phyloP scores from a whole-genome alignment of 2,329 filamentous ascomycete genomes.

The Fusarium sp. region DNA sequence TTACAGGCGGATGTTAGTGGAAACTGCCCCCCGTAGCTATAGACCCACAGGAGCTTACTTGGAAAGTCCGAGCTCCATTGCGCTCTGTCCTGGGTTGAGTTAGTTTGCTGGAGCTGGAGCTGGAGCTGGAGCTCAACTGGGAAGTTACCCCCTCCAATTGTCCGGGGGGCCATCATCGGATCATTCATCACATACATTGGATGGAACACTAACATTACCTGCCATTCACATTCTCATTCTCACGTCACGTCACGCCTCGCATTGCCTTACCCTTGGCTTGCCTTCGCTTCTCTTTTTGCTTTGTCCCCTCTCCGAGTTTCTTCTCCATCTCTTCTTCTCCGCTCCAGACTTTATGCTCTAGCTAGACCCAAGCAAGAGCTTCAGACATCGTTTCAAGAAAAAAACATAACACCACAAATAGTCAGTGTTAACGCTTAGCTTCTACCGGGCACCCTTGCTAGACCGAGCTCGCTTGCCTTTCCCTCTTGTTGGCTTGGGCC shows the following conservation, averaged over 20 bases:
- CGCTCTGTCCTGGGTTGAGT: conserved; percentile 7
- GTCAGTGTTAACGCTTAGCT: conserved; percentile 19
- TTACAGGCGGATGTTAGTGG: conserved; percentile 27
- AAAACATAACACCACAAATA: conserved; percentile 2
- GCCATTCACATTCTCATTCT: conserved; percentile 3
- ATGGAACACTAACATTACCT: conserved; percentile 2
- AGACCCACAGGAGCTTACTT: conserved; percentile 40
- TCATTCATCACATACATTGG: conserved; percentile 40
- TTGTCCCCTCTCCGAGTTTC: not conserved
- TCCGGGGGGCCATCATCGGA: conserved; percentile 36
- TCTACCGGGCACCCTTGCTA: conserved; percentile 18
- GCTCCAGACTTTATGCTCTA: not conserved
- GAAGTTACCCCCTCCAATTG: conserved; percentile 38
- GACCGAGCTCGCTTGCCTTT: conserved; percentile 27
- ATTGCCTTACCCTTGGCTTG: conserved; percentile 12
- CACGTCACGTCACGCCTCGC: conserved; percentile 32
- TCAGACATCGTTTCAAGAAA: conserved; percentile 5
- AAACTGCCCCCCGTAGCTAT: not conserved
- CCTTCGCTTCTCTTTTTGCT: conserved; percentile 6
- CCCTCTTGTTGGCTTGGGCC: conserved; percentile 24
- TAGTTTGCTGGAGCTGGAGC: conserved; percentile 15
- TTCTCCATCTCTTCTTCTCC: conserved; percentile 4
- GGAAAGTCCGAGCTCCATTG: conserved; percentile 1
- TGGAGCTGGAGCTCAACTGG: conserved; percentile 15
- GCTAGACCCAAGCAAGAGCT: not conserved